phyloP scores from a whole-genome alignment of 148 eudicot species.

The Chenopodium berlandieri region DNA sequence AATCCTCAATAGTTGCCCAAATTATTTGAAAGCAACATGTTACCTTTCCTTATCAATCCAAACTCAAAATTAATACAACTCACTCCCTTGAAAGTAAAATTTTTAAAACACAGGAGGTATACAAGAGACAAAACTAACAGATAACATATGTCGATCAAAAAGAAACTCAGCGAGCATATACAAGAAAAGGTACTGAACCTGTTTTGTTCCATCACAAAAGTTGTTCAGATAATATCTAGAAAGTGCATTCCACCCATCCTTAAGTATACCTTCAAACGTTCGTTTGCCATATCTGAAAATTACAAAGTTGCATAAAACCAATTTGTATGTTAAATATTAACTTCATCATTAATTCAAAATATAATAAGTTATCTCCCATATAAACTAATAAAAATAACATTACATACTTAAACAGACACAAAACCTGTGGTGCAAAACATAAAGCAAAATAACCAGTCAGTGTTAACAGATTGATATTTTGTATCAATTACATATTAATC shows the following conservation, averaged over 20 bases:
- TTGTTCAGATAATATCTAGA: conserved; percentile 89
- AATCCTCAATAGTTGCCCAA: background rate
- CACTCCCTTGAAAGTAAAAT: background rate
- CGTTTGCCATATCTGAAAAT: conserved; percentile 71
- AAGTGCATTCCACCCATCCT: conserved; percentile 80
- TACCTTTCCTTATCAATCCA: background rate
- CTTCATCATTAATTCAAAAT: background rate
- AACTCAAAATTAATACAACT: background rate
- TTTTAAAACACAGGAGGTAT: background rate
- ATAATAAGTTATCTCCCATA: background rate
- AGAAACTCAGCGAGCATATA: background rate
- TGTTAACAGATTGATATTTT: background rate
- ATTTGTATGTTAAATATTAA: background rate
- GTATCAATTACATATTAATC: background rate
- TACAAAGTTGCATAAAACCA: conserved; percentile 4
- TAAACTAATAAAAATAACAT: background rate
- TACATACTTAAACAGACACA: background rate
- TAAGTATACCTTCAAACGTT: conserved; percentile 68
- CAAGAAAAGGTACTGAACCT: conserved; percentile 45
- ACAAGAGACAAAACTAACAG: background rate
- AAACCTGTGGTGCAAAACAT: background rate
- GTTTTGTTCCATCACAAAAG: conserved; percentile 86
- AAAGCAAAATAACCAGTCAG: background rate
- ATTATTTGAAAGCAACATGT: background rate
- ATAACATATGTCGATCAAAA: background rate